Conservation (phyloP, 2,329 filamentous ascomycete species). For the Teratosphaeriaceae sp. region DNA sequence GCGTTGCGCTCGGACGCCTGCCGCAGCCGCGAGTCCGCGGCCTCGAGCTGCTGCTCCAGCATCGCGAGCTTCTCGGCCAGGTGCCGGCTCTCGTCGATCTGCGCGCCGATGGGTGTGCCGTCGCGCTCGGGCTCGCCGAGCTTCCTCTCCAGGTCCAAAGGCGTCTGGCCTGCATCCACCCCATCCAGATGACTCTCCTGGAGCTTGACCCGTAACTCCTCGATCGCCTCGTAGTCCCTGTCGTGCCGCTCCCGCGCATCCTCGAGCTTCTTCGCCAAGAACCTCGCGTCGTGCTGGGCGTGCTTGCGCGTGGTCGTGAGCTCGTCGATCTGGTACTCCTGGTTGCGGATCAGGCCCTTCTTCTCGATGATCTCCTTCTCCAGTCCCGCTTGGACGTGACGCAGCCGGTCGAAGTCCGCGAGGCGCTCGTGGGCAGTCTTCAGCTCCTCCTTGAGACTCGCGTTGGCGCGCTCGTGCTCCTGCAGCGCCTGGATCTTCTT, state of each 20-base stretch:
- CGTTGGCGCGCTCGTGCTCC: constrained; percentile 40
- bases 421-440: constrained; percentile 38
- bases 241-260: constrained; percentile 42
- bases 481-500: constrained; percentile 47
- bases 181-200: constrained; percentile 35
- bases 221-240: constrained; percentile 41
- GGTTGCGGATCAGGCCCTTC: constrained; percentile 42
- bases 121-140: constrained; percentile 1
- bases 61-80: constrained; percentile 25
- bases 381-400: constrained; percentile 38
- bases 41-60: constrained; percentile 27
- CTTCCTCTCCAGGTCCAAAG: constrained; percentile 11
- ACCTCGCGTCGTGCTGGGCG: constrained; percentile 42
- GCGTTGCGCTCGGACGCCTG: constrained; percentile 26
- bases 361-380: constrained; percentile 48
- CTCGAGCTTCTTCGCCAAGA: constrained; percentile 42
- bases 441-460: constrained; percentile 39
- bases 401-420: constrained; percentile 38
- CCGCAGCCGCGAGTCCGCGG: constrained; percentile 26
- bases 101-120: neutral
- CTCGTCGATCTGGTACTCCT: constrained; percentile 47
- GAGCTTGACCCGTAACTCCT: constrained; percentile 41
- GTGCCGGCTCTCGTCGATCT: constrained; percentile 22
- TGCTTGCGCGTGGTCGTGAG: constrained; percentile 42
- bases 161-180: constrained; percentile 16